Base-by-base conservation (phyloP, 306 rosid genomes). In the Quercus parvula region DNA sequence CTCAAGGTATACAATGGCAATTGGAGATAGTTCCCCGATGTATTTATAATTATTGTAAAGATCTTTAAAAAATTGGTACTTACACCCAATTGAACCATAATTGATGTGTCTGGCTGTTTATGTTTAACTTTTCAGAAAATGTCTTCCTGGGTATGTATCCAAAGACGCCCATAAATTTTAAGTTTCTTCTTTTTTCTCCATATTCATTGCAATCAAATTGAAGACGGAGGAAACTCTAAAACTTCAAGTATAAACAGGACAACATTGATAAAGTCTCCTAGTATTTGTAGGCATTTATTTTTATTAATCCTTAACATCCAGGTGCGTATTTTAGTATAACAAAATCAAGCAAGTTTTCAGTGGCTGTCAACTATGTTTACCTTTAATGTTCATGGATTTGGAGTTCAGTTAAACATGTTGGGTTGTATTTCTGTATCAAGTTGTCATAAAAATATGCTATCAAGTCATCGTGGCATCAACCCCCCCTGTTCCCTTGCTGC, bases 1-100 rank as follows among this genome's bases (percentile, higher is more conserved):
- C 87, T 78, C 90, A 88, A 93, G 99, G 99, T 93, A 90, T 64
- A 82, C 24, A 66, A 24, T 13, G 30, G 24, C 3, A 33, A 68
- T 56, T 51, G 67, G 83, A 78, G 74, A 78, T 75, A 38, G 62
- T 76, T 35, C 72, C 46, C 14, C 2, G 33, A 12, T 61, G 25
- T 80, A 1, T 49, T 71, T 79, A 56, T 57, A 54, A 73, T 22
- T 73, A 46, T 33, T 77, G 6, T 68, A 38, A 20, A 22, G 22
- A 28, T 62, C 71, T 77, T 13, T 76, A 35, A 71, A 17, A 18
- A 49, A 59, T 11, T 75, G 70, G 33, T 58, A 62, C 49, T 52
- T 77, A 15, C 71, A 33, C 49, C 2, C 49, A 33, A 33, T 18
- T 63, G 52, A 33, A 35, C 72, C 12, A 13, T n/a, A 25, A 68